Percentiles rank a stretch among this genome's conserved stretches.
phyloP scores from a whole-genome alignment of 768 basidiomycete genomes.

The Trametes cingulata region DNA sequence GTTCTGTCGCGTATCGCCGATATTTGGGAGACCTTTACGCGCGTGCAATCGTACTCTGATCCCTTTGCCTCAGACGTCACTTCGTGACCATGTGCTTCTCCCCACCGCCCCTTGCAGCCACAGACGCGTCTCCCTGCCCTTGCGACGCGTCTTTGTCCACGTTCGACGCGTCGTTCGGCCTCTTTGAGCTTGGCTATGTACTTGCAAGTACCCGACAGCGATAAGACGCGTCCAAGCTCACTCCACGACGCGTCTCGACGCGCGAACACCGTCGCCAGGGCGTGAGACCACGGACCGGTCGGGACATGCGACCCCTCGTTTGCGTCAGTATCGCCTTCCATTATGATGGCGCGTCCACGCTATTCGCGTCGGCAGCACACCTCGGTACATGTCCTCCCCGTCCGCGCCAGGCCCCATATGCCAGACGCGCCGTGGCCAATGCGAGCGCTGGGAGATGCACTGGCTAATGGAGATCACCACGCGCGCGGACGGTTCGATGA shows the following conservation, averaged over 20 bases:
- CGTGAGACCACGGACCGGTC: constrained; percentile 1
- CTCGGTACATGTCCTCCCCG: not conserved
- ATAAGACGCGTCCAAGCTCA: constrained; percentile 2
- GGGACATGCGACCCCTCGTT: constrained; percentile 1
- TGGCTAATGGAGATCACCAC: not conserved
- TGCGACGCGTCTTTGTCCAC: constrained; percentile 10
- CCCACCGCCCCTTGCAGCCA: constrained; percentile 17
- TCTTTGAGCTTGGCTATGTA: not conserved
- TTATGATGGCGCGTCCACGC: constrained; percentile 1
- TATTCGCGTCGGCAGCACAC: not conserved
- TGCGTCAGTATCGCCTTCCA: constrained; percentile 1
- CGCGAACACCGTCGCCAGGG: not conserved
- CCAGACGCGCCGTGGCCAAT: too few species aligned
- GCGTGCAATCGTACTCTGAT: constrained; percentile 14
- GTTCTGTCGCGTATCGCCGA: constrained; percentile 4
- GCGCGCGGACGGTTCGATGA: not conserved
- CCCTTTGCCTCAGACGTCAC: constrained; percentile 11
- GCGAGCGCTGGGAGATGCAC: too few species aligned
- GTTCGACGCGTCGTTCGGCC: constrained; percentile 11
- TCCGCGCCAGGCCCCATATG: not conserved
- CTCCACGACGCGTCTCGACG: constrained; percentile 11
- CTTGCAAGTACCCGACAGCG: not conserved
- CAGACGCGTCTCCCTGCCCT: constrained; percentile 15
- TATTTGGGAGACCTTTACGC: constrained; percentile 3
- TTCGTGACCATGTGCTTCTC: constrained; percentile 12